Evolutionary conservation across 352 stramenopile species (phyloP).

Genomic region (Phytopythium helicoides): DNA sequence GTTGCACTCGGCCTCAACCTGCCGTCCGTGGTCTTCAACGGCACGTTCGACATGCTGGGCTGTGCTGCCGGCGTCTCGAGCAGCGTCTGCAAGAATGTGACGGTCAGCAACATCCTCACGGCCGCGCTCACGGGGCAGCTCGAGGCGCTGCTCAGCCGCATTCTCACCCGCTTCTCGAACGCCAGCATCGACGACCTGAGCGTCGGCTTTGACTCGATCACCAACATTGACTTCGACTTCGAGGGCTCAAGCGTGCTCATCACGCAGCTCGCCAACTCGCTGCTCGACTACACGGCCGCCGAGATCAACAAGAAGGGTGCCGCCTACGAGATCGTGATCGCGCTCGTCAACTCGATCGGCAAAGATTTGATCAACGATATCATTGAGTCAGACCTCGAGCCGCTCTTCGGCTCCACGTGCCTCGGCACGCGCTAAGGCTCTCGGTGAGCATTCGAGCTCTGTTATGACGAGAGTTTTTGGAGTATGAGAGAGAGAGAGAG

Average conservation of each 20-base stretch:
- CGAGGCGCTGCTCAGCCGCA: slow-evolving; percentile 17
- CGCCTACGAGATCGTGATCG: slow-evolving; percentile 41
- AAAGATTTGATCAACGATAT: slow-evolving; percentile 53
- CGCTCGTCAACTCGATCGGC: slow-evolving; percentile 30
- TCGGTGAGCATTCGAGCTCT: too few relatives aligned
- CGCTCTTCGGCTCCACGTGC: slow-evolving; percentile 48
- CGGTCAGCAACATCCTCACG: slow-evolving; percentile 30
- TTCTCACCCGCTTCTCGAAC: slow-evolving; percentile 40
- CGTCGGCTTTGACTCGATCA: slow-evolving; percentile 32
- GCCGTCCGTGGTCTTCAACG: slow-evolving; percentile 16
- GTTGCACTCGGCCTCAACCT: slow-evolving; percentile 23
- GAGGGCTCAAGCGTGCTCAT: slow-evolving; percentile 33
- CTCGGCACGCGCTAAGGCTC: slow-evolving; percentile 11
- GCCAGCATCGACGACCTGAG: slow-evolving; percentile 29
- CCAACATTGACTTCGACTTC: slow-evolving; percentile 48
- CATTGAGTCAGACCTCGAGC: slow-evolving; percentile 40
- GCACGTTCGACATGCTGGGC: slow-evolving; percentile 21
- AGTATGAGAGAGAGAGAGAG: slow-evolving; percentile 1
- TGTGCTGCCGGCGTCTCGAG: slow-evolving; percentile 16
- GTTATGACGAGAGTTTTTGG: too few relatives aligned
- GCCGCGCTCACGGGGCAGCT: slow-evolving; percentile 20
- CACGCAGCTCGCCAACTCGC: slow-evolving; percentile 38
- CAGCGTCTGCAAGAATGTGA: slow-evolving; percentile 27
- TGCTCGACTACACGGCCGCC: slow-evolving; percentile 41
- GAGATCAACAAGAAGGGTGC: slow-evolving; percentile 65